Conservation (phyloP, 306 rosid species). For the Arachis stenosperma region DNA sequence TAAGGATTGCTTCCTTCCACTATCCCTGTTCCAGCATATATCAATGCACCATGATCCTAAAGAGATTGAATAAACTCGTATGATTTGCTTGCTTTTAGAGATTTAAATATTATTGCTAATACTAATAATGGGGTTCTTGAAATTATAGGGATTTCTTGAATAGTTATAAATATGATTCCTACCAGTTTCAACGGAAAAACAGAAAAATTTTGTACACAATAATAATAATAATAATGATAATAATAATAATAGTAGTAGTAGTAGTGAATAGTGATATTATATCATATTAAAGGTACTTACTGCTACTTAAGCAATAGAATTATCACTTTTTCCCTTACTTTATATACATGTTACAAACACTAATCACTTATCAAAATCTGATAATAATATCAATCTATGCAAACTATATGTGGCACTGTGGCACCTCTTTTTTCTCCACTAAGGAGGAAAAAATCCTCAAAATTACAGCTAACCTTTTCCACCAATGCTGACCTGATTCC, state of each 20-base stretch:
- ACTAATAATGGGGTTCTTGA: not conserved
- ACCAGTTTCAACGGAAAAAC: no score
- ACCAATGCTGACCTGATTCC: conserved; percentile 95
- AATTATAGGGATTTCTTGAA: not conserved
- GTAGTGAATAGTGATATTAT: no score
- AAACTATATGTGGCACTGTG: conserved; percentile 16
- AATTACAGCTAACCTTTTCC: conserved; percentile 64
- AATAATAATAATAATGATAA: no score
- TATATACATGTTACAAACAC: conserved; percentile 13
- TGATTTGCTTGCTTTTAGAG: not conserved
- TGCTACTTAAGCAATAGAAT: conserved; percentile 4
- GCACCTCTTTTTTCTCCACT: not conserved
- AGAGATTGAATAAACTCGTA: conserved; percentile 9
- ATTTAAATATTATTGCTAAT: not conserved
- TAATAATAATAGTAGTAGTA: no score
- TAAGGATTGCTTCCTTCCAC: conserved; percentile 89
- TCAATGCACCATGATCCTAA: conserved; percentile 75
- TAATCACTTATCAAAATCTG: conserved; percentile 29
- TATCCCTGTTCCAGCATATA: conserved; percentile 96
- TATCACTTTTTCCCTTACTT: not conserved
- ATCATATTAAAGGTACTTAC: conserved; percentile 2
- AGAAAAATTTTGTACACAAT: no score
- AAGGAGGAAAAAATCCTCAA: not conserved
- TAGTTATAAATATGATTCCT: no score
- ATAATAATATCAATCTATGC: not conserved